phyloP scores from a whole-genome alignment of 202 grass and related monocot species.

The Carex sylvatica region DNA sequence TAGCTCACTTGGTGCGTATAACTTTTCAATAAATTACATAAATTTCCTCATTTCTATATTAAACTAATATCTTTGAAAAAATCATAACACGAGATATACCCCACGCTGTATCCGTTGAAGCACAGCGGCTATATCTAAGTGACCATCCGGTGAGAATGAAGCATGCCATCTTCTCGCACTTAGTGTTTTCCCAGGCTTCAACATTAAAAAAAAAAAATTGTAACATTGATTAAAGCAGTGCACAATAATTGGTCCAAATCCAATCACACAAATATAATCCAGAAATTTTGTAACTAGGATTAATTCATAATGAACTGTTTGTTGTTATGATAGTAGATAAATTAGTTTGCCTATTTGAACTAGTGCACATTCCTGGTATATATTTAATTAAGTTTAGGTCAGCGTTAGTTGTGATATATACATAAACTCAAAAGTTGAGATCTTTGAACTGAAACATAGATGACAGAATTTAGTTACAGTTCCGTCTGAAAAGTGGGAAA shows the following conservation, averaged over 20 bases:
- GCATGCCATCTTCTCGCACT: slow-evolving; percentile 79
- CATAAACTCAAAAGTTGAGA: not conserved
- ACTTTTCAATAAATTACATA: not conserved
- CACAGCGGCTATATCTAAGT: slow-evolving; percentile 58
- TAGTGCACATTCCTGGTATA: not conserved
- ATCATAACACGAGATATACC: slow-evolving; percentile 27
- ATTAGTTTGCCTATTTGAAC: not conserved
- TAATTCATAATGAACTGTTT: not conserved
- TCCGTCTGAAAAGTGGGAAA: not conserved
- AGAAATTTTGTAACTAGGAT: not conserved
- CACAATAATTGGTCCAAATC: not conserved
- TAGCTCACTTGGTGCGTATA: not conserved
- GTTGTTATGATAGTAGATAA: not conserved
- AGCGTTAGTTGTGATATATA: not conserved
- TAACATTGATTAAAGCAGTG: not conserved
- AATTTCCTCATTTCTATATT: not conserved
- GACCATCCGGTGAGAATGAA: slow-evolving; percentile 71
- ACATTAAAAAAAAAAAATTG: not conserved
- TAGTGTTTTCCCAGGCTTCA: slow-evolving; percentile 74
- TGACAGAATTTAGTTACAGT: slow-evolving; percentile 2
- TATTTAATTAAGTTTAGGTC: not conserved
- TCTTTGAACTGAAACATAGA: not conserved
- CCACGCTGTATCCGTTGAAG: slow-evolving; percentile 76
- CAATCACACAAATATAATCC: not conserved
- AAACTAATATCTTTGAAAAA: not conserved